These are phyloP conservation scores for Candida cerambycidarum DNA, from an alignment of 805 yeast species.

Conservation along the genomic window DNA sequence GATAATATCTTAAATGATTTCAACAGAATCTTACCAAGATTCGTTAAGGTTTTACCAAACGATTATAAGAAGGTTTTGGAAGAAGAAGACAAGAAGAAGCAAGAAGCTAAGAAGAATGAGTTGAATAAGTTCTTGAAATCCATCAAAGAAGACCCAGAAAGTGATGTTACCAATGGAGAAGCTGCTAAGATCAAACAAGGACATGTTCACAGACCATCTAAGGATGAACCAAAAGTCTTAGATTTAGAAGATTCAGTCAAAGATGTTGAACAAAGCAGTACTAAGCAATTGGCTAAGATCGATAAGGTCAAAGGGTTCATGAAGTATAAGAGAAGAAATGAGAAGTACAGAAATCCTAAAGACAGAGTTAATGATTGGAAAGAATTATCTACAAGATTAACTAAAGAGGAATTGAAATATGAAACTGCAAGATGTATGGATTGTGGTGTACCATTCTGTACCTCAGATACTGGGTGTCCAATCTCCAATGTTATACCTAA, in stretches of 20 bases:
- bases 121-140: slow-evolving; percentile 64
- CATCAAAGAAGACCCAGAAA: slow-evolving; percentile 77
- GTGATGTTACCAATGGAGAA: slow-evolving; percentile 90
- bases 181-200: slow-evolving; percentile 57
- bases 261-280: slow-evolving; percentile 59
- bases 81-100: slow-evolving; percentile 64
- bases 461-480: slow-evolving; percentile 97
- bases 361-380: slow-evolving; percentile 87
- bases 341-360: slow-evolving; percentile 76
- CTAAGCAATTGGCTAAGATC: slow-evolving; percentile 58
- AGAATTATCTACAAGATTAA: slow-evolving; percentile 77
- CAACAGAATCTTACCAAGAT: slow-evolving; percentile 82
- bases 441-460: slow-evolving; percentile 99
- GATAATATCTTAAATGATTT: slow-evolving; percentile 79
- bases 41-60: slow-evolving; percentile 88
- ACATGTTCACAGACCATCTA: slow-evolving; percentile 40
- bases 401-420: slow-evolving; percentile 80
- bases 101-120: slow-evolving; percentile 65
- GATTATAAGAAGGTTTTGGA: slow-evolving; percentile 91
- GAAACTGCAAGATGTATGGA: slow-evolving; percentile 99
- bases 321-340: slow-evolving; percentile 88
- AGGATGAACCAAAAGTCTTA: slow-evolving; percentile 76
- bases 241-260: slow-evolving; percentile 88
- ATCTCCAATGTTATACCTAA: slow-evolving; percentile 95
- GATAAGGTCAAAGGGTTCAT: slow-evolving; percentile 89